Evolutionary conservation across 1,139 yeast genomes (phyloP).

Genomic region (Pichia sp.): DNA sequence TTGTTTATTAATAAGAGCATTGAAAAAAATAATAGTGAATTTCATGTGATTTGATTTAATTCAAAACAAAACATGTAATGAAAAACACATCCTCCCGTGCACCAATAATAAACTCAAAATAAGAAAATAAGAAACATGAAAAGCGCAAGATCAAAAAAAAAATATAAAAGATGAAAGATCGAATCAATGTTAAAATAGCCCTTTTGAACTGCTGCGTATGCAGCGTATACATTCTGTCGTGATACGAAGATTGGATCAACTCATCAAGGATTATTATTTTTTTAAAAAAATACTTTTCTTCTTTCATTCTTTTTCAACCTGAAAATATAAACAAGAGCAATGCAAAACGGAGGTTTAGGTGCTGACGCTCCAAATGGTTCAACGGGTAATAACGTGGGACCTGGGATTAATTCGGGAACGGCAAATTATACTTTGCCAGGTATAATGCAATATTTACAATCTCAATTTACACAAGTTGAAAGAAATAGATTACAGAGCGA

Average conservation of each 20-base stretch:
- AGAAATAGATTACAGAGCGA: conserved; percentile 51
- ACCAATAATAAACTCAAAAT: not conserved
- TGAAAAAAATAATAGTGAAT: too few species aligned
- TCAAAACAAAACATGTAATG: not conserved
- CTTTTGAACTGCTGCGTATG: not conserved
- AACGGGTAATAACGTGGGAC: too few species aligned
- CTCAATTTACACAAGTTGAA: conserved; percentile 55
- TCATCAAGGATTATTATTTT: too few species aligned
- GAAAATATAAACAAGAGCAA: not conserved
- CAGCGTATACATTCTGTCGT: too few species aligned
- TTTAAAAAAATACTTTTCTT: too few species aligned
- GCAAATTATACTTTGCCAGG: conserved; percentile 52
- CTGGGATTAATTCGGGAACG: conserved; percentile 1
- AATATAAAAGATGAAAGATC: not conserved
- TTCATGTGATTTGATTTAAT: too few species aligned
- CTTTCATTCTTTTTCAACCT: not conserved
- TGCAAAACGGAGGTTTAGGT: conserved; percentile 7
- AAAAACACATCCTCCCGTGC: not conserved
- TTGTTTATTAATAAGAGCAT: too few species aligned
- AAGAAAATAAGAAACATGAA: too few species aligned
- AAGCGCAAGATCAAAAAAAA: too few species aligned
- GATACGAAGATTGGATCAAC: too few species aligned
- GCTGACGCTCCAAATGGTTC: conserved; percentile 4
- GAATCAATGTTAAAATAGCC: not conserved
- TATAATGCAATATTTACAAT: conserved; percentile 55